Percentiles rank a stretch among this genome's conserved stretches.
phyloP scores from a whole-genome alignment of 495 filamentous ascomycete genomes.

The Staphylotrichum longicolle region DNA sequence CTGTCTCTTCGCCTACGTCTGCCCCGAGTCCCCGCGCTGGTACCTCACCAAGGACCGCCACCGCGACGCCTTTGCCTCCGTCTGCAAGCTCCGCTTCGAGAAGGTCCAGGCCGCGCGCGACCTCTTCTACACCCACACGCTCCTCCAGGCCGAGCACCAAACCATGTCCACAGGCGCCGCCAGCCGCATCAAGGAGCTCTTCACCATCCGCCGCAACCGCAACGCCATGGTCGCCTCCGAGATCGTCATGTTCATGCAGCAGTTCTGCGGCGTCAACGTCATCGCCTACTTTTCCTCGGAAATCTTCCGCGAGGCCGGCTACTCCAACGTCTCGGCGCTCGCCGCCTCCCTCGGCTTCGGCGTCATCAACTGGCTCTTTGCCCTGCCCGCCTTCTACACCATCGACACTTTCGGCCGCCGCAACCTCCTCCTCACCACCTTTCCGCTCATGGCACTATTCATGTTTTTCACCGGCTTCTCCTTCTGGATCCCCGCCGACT shows the following conservation, averaged over 20 bases:
- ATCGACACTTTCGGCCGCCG: conserved; percentile 85
- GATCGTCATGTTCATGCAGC: conserved; percentile 73
- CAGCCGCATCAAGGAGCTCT: conserved; percentile 53
- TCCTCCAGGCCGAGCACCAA: conserved; percentile 43
- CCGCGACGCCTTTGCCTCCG: conserved; percentile 59
- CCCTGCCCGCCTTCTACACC: conserved; percentile 76
- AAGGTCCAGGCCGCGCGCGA: conserved; percentile 72
- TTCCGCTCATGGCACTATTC: conserved; percentile 80
- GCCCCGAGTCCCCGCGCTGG: conserved; percentile 69
- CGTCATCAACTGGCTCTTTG: conserved; percentile 78
- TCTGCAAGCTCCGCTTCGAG: conserved; percentile 60
- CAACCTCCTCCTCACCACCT: conserved; percentile 74
- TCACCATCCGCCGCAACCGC: conserved; percentile 57
- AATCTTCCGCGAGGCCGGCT: conserved; percentile 54
- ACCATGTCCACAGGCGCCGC: conserved; percentile 42
- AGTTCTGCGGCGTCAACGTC: conserved; percentile 85
- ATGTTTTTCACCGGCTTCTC: conserved; percentile 68
- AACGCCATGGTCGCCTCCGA: conserved; percentile 59
- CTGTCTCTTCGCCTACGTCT: conserved; percentile 62
- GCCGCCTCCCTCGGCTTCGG: conserved; percentile 78
- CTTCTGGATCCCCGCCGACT: conserved; percentile 54
- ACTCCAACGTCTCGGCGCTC: conserved; percentile 56
- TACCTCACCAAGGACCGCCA: conserved; percentile 61
- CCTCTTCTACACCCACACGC: conserved; percentile 69
- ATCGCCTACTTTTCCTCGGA: conserved; percentile 53